A percentile compares a stretch with the other conserved stretches of the same genome.
phyloP scores from a whole-genome alignment of 805 yeast species.

The Spathaspora arborariae region DNA sequence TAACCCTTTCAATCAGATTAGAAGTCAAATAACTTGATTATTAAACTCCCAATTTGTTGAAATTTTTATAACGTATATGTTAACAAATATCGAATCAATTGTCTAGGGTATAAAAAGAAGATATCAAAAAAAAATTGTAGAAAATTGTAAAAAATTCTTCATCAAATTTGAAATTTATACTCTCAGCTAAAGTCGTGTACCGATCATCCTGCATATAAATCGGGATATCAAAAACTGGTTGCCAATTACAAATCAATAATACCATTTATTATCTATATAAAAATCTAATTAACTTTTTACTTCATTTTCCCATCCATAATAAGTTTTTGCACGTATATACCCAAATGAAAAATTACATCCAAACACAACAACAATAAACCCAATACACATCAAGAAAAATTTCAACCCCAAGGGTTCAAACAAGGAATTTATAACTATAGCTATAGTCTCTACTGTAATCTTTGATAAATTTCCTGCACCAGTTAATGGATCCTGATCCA shows the following conservation, averaged over 20 bases:
- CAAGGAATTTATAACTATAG: slow-evolving; percentile 56
- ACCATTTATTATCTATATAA: not conserved
- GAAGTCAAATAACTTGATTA: too few relatives aligned
- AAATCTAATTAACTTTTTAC: not conserved
- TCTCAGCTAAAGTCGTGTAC: too few relatives aligned
- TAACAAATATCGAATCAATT: too few relatives aligned
- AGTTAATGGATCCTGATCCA: slow-evolving; percentile 53
- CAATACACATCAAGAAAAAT: slow-evolving; percentile 44
- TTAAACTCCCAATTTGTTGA: too few relatives aligned
- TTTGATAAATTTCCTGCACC: slow-evolving; percentile 47
- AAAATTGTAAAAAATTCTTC: too few relatives aligned
- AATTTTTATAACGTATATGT: too few relatives aligned
- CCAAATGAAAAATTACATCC: slow-evolving; percentile 65
- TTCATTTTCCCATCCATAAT: slow-evolving; percentile 33
- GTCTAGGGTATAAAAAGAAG: too few relatives aligned
- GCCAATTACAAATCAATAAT: not conserved
- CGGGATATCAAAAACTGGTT: too few relatives aligned
- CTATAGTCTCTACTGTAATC: slow-evolving; percentile 60
- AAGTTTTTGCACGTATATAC: slow-evolving; percentile 53
- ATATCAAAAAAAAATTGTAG: too few relatives aligned
- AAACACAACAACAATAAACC: slow-evolving; percentile 47
- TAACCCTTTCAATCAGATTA: too few relatives aligned
- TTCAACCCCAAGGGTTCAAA: slow-evolving; percentile 67
- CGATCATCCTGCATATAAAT: too few relatives aligned
- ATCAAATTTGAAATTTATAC: too few relatives aligned